Conservation (phyloP, 345 rosid genomes). For the Syzygium oleosum region DNA sequence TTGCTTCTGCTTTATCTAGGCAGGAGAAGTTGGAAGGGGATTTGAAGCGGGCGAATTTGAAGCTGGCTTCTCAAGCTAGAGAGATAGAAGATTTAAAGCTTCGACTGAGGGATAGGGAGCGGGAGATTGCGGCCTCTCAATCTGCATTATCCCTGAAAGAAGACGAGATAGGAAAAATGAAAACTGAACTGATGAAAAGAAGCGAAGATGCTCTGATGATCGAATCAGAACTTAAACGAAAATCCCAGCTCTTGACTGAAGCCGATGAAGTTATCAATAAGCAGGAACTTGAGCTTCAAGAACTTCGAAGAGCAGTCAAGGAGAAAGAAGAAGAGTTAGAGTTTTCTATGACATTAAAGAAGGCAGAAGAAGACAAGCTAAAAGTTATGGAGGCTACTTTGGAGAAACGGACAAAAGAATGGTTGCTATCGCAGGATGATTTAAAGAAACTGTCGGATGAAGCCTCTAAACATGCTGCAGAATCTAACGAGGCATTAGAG, state of each 20-base stretch:
- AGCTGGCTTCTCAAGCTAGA: slow-evolving; percentile 57
- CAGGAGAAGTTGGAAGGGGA: slow-evolving; percentile 52
- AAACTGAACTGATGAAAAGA: slow-evolving; percentile 32
- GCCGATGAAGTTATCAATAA: slow-evolving; percentile 55
- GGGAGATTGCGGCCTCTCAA: slow-evolving; percentile 31
- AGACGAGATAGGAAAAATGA: slow-evolving; percentile 43
- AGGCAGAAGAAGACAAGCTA: slow-evolving; percentile 57
- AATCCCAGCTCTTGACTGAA: slow-evolving; percentile 48
- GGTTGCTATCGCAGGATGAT: slow-evolving; percentile 64
- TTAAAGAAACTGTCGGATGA: slow-evolving; percentile 39
- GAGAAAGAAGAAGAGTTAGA: slow-evolving; percentile 66
- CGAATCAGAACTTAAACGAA: slow-evolving; percentile 34
- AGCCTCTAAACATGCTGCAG: slow-evolving; percentile 29
- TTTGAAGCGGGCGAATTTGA: slow-evolving; percentile 39
- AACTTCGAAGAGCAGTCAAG: slow-evolving; percentile 32
- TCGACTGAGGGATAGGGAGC: slow-evolving; percentile 43
- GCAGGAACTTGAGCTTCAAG: slow-evolving; percentile 54
- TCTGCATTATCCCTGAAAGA: slow-evolving; percentile 44
- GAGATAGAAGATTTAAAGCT: slow-evolving; percentile 58
- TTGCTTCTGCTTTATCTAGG: slow-evolving; percentile 38
- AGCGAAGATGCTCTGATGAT: slow-evolving; percentile 36
- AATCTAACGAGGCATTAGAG: slow-evolving; percentile 44
- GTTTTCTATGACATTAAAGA: slow-evolving; percentile 24
- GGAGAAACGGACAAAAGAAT: slow-evolving; percentile 59
- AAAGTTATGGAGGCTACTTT: slow-evolving; percentile 46